phyloP scores from a whole-genome alignment of 179 eudicot species.

The Silene coronaria region DNA sequence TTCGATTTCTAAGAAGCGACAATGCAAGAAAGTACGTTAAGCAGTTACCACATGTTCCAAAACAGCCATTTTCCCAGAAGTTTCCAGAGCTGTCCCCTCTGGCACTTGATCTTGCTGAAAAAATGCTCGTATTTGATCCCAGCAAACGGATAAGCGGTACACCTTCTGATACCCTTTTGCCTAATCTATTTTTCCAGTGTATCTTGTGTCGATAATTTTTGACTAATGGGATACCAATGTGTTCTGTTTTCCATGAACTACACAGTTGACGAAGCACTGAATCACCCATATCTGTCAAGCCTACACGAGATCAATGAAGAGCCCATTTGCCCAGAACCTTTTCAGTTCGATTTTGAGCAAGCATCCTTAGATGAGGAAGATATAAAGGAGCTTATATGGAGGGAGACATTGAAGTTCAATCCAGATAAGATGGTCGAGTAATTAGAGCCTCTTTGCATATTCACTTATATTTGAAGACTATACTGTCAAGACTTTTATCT shows the following conservation, averaged over 20 bases:
- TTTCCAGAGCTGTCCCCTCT: slow-evolving; percentile 61
- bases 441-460: neutral
- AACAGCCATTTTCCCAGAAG: slow-evolving; percentile 51
- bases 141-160: slow-evolving; percentile 85
- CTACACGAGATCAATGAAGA: slow-evolving; percentile 98
- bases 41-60: slow-evolving; percentile 57
- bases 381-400: slow-evolving; percentile 81
- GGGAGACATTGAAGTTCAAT: slow-evolving; percentile 56
- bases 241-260: neutral
- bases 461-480: neutral
- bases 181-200: neutral
- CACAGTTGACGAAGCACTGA: slow-evolving; percentile 85
- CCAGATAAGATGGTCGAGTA: slow-evolving; percentile 41
- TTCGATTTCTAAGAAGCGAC: slow-evolving; percentile 76
- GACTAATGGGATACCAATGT: neutral
- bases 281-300: slow-evolving; percentile 71
- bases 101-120: slow-evolving; percentile 83
- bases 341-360: slow-evolving; percentile 81
- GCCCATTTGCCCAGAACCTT: slow-evolving; percentile 70
- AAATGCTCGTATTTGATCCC: slow-evolving; percentile 89
- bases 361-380: slow-evolving; percentile 70
- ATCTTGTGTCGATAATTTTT: neutral
- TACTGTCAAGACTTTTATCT: too few relatives aligned
- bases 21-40: slow-evolving; percentile 74
- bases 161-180: slow-evolving; percentile 9